Conservation (phyloP, 768 basidiomycete species). For the Termitomyces sp. region DNA sequence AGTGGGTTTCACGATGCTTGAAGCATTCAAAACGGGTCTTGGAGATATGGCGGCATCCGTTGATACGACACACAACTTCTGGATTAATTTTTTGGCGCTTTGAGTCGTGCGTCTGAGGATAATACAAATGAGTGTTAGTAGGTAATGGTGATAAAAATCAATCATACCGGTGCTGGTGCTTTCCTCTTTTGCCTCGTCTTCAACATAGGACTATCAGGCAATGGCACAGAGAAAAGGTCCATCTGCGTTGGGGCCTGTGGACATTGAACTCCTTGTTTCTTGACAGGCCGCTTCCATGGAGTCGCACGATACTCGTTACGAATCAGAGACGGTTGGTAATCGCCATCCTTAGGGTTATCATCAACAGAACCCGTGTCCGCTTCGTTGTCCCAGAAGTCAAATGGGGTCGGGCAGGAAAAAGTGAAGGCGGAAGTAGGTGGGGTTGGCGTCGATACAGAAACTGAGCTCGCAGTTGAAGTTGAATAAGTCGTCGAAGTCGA, state of each 20-base stretch:
- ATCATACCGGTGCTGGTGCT: not conserved
- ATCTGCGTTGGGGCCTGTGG: not conserved
- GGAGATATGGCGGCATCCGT: conserved; percentile 17
- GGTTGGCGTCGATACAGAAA: not conserved
- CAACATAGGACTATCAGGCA: not conserved
- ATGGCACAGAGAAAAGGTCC: not conserved
- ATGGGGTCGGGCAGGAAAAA: not conserved
- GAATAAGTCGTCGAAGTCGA: conserved; percentile 2
- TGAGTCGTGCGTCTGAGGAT: not conserved
- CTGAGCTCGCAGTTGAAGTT: not conserved
- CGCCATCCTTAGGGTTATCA: conserved; percentile 9
- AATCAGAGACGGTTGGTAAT: conserved; percentile 6
- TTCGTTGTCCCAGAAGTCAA: conserved; percentile 6
- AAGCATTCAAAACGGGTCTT: conserved; percentile 18
- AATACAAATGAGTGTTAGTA: not conserved
- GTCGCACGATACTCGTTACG: not conserved
- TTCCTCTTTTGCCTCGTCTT: conserved; percentile 10
- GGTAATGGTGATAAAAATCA: not conserved
- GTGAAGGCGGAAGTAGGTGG: conserved; percentile 1
- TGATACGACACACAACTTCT: conserved; percentile 16
- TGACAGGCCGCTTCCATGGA: not conserved
- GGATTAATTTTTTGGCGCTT: conserved; percentile 14
- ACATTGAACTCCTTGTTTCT: not conserved
- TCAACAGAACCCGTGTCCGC: not conserved
- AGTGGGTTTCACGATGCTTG: conserved; percentile 22